Evolutionary conservation across 2,329 filamentous ascomycete species (phyloP), one percentile per base, ranked within the genome.

Genomic region (Aspergillus fischeri): DNA sequence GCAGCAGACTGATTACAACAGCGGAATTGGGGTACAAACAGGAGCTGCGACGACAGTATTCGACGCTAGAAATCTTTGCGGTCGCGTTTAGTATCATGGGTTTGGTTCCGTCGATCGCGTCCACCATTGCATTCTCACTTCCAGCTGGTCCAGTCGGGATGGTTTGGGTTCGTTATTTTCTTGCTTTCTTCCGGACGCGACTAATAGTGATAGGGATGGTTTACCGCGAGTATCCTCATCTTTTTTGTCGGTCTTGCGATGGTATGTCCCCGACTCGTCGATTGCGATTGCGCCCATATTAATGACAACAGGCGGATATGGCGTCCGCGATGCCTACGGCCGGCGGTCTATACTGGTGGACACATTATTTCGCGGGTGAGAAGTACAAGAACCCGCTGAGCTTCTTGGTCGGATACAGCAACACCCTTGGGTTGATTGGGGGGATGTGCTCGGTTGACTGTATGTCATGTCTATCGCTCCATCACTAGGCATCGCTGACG

Each of bases 381-480:
- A 79, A 78, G 44, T 82, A 76, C 58, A 78, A 81, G 59, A 85
- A 85, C 65, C 79, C 82, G 3, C 68, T 86, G n/a, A 82, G 79
- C 60, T 86, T 85, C 63, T 67, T 85, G 35, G 83, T 86, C 20
- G 83, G 83, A 28, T 85, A 85, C 62, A 84, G 81, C 66, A 86
- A 86, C 64, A 86, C 81, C 1, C 74, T 86, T 20, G 84, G 83
- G 6, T 68, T 85, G 8, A 76, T 86, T n/a, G 84, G 83, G 32
- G 84, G 83, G 5, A 74, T 86, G 14, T 86, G 84, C 69, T 84
- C 82, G 25, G 83, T 86, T 59, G 83, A 86, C 66, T 87, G 74
- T 77, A 59, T 60, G 71, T 9, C 28, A 29, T 29, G 28, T 11
- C 10, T 4, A 6, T 6, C 24, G 20, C 11, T 10, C 28, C 1